These are phyloP conservation scores for Fusarium denticulatum DNA, from an alignment of 2,329 filamentous ascomycete genomes.

Conservation along the genomic window DNA sequence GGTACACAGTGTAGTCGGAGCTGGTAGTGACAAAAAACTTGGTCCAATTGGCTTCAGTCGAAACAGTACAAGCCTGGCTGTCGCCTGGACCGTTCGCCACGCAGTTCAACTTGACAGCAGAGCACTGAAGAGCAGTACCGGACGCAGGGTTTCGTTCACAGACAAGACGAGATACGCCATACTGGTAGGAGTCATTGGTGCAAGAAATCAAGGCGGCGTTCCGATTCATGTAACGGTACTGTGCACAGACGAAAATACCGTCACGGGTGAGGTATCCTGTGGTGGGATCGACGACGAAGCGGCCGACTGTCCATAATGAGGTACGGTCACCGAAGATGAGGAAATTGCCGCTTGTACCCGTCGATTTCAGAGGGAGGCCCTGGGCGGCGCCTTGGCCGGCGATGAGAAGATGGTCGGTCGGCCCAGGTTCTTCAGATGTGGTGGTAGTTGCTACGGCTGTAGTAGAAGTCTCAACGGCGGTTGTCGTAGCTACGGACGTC, in stretches of 20 bases:
- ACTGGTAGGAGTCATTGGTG: neutral
- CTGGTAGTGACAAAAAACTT: neutral
- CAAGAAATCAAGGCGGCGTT: neutral
- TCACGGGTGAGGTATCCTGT: neutral
- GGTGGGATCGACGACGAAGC: neutral
- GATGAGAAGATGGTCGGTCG: neutral
- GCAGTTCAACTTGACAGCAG: neutral
- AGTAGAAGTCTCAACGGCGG: neutral
- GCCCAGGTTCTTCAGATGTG: neutral
- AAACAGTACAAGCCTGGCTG: neutral
- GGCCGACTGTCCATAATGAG: neutral
- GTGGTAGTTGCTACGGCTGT: neutral
- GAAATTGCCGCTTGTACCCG: fast-evolving
- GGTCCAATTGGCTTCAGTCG: neutral
- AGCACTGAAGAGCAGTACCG: neutral
- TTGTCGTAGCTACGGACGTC: neutral
- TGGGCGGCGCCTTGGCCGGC: neutral
- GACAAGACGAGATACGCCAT: neutral
- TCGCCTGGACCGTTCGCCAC: neutral
- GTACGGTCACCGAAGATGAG: neutral
- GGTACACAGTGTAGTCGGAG: neutral
- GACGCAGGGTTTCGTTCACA: neutral
- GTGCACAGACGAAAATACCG: neutral
- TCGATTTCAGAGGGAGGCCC: neutral
- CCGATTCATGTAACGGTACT: neutral